Conservation (phyloP, 2,329 filamentous ascomycete species). For the Periglandula ipomoeae region DNA sequence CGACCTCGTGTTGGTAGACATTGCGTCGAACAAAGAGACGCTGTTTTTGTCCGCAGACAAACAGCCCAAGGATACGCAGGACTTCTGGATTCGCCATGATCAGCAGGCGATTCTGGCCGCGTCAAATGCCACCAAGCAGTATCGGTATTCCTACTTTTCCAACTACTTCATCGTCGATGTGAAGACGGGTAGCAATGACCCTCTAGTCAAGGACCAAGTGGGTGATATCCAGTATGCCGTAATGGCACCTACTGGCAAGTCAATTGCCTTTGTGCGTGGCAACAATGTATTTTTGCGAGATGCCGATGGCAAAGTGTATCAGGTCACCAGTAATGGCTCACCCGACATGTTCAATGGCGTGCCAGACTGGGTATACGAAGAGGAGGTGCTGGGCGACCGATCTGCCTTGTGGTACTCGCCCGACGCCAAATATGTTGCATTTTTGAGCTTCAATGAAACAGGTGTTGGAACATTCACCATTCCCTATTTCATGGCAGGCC, state of each 20-base stretch:
- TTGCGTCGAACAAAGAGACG: slow-evolving; percentile 45
- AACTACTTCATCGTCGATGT: slow-evolving; percentile 58
- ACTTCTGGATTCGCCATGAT: slow-evolving; percentile 55
- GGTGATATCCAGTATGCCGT: slow-evolving; percentile 60
- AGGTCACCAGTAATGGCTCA: slow-evolving; percentile 50
- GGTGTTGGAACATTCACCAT: slow-evolving; percentile 58
- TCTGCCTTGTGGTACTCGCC: slow-evolving; percentile 88
- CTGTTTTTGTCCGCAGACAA: slow-evolving; percentile 50
- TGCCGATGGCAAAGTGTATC: slow-evolving; percentile 42
- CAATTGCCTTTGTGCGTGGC: slow-evolving; percentile 57
- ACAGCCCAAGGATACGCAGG: slow-evolving; percentile 43
- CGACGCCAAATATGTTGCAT: slow-evolving; percentile 79
- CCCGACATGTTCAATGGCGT: slow-evolving; percentile 45
- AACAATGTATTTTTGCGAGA: slow-evolving; percentile 52
- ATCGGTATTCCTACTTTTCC: slow-evolving; percentile 59
- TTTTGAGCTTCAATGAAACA: slow-evolving; percentile 77
- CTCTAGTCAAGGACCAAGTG: slow-evolving; percentile 48
- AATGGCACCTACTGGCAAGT: slow-evolving; percentile 46
- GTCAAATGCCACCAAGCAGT: slow-evolving; percentile 56
- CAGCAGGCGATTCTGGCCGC: slow-evolving; percentile 48
- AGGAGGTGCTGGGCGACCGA: slow-evolving; percentile 52
- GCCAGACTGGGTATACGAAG: slow-evolving; percentile 78
- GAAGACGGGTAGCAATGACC: slow-evolving; percentile 40
- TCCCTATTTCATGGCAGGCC: slow-evolving; percentile 55
- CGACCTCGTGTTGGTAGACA: slow-evolving; percentile 51